phyloP scores from a whole-genome alignment of 1,284 basidiomycete species.

The Cystobasidium pallidum region DNA sequence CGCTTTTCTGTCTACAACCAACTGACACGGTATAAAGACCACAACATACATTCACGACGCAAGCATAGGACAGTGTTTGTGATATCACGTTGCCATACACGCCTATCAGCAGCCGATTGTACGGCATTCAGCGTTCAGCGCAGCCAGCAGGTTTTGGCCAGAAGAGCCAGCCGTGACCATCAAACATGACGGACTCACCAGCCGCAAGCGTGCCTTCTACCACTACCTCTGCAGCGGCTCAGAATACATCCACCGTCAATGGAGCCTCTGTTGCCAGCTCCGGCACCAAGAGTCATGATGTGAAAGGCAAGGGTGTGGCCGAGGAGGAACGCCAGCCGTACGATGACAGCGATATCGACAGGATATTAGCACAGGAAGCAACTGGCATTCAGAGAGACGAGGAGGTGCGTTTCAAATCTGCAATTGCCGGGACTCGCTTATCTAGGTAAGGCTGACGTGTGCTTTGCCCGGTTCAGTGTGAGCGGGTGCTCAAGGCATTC shows the following conservation, averaged over 20 bases:
- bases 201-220: background rate
- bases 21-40: no score
- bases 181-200: background rate
- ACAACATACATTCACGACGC: no score
- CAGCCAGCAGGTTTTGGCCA: no score
- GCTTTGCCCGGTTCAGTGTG: conserved; percentile 56
- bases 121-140: no score
- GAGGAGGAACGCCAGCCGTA: conserved; percentile 15
- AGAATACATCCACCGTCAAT: background rate
- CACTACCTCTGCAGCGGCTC: background rate
- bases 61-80: no score
- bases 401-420: conserved; percentile 14
- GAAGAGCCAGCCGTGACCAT: background rate
- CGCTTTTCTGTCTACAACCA: no score
- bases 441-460: no score
- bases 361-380: conserved; percentile 38
- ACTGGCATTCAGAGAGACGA: conserved; percentile 40
- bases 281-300: background rate
- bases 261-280: background rate
- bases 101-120: no score
- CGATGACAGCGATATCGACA: conserved; percentile 35
- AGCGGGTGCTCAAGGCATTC: conserved; percentile 62
- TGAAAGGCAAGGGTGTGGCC: conserved; percentile 1
- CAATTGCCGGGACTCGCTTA: no score
- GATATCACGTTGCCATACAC: no score